Evolutionary conservation across 1,284 basidiomycete species (phyloP).

Genomic region (Calocybe gambosa): DNA sequence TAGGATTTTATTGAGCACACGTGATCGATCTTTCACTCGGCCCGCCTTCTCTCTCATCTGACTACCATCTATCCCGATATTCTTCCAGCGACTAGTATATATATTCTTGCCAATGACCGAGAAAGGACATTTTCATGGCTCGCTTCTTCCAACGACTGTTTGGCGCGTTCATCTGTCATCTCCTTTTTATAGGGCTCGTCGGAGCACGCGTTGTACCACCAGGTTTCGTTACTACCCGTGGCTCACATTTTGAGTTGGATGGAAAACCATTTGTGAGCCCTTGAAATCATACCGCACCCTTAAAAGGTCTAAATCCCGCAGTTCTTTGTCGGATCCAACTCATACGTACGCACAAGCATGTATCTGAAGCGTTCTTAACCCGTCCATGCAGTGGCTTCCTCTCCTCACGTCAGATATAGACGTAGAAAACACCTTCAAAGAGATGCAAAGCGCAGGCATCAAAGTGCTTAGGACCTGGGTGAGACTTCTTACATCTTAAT

Average conservation of each 20-base stretch:
- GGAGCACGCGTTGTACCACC: slow-evolving; percentile 12
- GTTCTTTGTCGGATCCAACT: slow-evolving; percentile 32
- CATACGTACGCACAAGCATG: slow-evolving; percentile 22
- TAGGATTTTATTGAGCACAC: not conserved
- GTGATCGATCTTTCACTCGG: not conserved
- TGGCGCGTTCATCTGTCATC: slow-evolving; percentile 7
- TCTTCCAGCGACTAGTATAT: not conserved
- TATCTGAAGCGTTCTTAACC: not conserved
- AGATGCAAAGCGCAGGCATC: slow-evolving; percentile 28
- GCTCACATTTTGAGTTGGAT: slow-evolving; percentile 37
- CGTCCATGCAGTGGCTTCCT: slow-evolving; percentile 8
- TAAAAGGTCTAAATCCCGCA: slow-evolving; percentile 5
- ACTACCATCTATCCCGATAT: not conserved
- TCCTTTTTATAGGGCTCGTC: slow-evolving; percentile 8
- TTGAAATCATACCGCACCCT: not conserved
- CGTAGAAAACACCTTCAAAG: slow-evolving; percentile 28
- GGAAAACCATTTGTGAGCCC: slow-evolving; percentile 43
- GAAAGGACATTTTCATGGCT: too few relatives aligned
- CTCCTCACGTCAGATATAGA: slow-evolving; percentile 24
- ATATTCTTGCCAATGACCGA: too few relatives aligned
- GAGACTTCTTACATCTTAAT: not conserved
- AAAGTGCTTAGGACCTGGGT: slow-evolving; percentile 33
- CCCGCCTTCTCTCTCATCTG: not conserved
- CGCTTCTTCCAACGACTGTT: slow-evolving; percentile 4
- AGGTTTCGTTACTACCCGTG: slow-evolving; percentile 41